Percentiles rank a stretch among this genome's conserved stretches.
These are phyloP conservation scores for Rusavskia elegans DNA, from an alignment of 495 filamentous ascomycete species.

Conservation along the genomic window DNA sequence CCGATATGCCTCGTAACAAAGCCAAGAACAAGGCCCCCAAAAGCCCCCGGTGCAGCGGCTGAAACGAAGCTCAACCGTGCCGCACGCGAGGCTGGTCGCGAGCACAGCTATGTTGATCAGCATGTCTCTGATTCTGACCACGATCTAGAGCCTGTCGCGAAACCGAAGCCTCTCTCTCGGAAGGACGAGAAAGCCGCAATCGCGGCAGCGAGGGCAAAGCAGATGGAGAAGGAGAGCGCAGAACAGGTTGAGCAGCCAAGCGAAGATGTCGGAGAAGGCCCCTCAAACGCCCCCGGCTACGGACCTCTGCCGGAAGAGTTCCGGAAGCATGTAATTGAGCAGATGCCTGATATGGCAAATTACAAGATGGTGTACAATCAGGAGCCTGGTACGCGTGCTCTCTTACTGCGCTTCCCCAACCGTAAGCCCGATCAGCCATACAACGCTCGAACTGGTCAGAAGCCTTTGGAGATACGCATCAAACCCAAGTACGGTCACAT, in stretches of 20 bases:
- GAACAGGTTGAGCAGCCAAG: neutral
- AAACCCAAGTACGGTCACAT: constrained; percentile 53
- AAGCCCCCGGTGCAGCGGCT: neutral
- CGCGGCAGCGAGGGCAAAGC: too few relatives aligned
- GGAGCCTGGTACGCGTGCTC: constrained; percentile 1
- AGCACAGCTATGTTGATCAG: neutral
- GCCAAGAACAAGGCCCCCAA: neutral
- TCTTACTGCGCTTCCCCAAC: constrained; percentile 55
- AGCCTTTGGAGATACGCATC: constrained; percentile 45
- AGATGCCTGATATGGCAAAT: neutral
- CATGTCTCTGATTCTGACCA: too few relatives aligned
- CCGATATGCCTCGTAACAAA: neutral
- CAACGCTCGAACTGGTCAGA: constrained; percentile 31
- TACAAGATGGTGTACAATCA: constrained; percentile 9
- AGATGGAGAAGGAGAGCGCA: neutral
- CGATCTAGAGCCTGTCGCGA: too few relatives aligned
- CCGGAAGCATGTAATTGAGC: neutral
- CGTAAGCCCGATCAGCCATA: constrained; percentile 36
- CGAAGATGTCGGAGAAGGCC: neutral
- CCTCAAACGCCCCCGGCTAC: neutral
- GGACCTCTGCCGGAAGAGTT: neutral
- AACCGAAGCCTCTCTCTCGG: too few relatives aligned
- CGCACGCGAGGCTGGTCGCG: neutral
- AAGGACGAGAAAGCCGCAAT: too few relatives aligned
- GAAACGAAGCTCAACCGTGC: neutral